phyloP scores from a whole-genome alignment of 2,329 filamentous ascomycete genomes.

The Fusarium proliferatum region DNA sequence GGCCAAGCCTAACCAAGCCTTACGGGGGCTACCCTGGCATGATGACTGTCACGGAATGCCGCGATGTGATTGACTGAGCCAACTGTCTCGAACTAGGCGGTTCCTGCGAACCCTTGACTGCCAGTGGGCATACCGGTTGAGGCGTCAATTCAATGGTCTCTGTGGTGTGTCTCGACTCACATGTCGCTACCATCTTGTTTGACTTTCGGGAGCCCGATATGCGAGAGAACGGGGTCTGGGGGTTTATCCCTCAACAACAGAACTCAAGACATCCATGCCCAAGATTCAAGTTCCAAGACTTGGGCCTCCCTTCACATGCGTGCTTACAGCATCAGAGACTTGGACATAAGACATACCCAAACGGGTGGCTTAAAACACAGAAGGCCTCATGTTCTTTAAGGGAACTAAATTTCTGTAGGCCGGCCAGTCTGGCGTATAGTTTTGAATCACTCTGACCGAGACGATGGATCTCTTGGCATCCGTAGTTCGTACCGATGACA shows the following conservation, averaged over 20 bases:
- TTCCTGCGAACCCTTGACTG: slow-evolving; percentile 44
- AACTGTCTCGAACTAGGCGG: slow-evolving; percentile 43
- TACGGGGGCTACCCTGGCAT: slow-evolving; percentile 26
- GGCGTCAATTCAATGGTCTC: slow-evolving; percentile 25
- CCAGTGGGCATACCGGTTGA: slow-evolving; percentile 17
- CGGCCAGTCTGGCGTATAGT: slow-evolving; percentile 16
- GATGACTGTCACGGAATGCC: slow-evolving; percentile 18
- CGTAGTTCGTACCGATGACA: slow-evolving; percentile 28
- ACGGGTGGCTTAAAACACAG: slow-evolving; percentile 30
- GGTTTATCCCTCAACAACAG: slow-evolving; percentile 27
- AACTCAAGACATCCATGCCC: slow-evolving; percentile 23
- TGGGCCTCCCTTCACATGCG: slow-evolving; percentile 20
- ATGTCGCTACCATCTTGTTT: slow-evolving; percentile 24
- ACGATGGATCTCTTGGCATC: slow-evolving; percentile 31
- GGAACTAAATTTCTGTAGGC: slow-evolving; percentile 4
- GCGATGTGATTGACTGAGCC: slow-evolving; percentile 37
- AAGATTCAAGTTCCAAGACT: slow-evolving; percentile 15
- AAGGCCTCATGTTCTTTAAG: slow-evolving; percentile 30
- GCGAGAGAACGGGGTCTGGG: slow-evolving; percentile 21
- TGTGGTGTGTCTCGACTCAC: slow-evolving; percentile 15
- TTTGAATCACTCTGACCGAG: slow-evolving; percentile 12
- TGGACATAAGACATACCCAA: slow-evolving; percentile 22
- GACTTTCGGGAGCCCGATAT: slow-evolving; percentile 32
- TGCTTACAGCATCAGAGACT: slow-evolving; percentile 20
- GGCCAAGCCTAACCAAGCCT: slow-evolving; percentile 23